Conservation (phyloP, 257 asterid species). For the Ehretia macrophylla region DNA sequence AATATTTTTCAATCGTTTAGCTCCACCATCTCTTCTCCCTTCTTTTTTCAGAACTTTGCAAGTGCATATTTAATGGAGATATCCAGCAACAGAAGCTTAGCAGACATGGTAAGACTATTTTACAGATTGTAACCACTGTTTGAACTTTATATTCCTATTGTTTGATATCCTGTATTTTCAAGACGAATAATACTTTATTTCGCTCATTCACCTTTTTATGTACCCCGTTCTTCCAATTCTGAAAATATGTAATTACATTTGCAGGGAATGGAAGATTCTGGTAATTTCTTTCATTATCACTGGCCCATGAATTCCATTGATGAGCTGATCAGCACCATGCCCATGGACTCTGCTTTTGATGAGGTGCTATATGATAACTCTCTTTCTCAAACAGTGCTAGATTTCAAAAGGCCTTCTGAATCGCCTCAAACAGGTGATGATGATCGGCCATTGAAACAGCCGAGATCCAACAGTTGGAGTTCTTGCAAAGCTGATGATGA, state of each 20-base stretch:
- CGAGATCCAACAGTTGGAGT: slow-evolving; percentile 32
- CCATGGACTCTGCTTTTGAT: slow-evolving; percentile 33
- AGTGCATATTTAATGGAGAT: slow-evolving; percentile 37
- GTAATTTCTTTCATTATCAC: slow-evolving; percentile 35
- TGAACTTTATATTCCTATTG: too few species aligned
- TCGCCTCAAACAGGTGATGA: slow-evolving; percentile 15
- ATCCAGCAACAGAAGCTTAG: slow-evolving; percentile 37
- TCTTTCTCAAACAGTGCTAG: slow-evolving; percentile 19
- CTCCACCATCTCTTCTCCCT: background rate
- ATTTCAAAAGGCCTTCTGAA: slow-evolving; percentile 33
- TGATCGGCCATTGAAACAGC: slow-evolving; percentile 46
- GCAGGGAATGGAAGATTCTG: slow-evolving; percentile 59
- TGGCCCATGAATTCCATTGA: slow-evolving; percentile 49
- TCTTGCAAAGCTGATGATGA: slow-evolving; percentile 14
- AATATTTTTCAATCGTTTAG: too few species aligned
- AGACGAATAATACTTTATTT: too few species aligned
- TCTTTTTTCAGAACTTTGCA: background rate
- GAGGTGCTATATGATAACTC: slow-evolving; percentile 17
- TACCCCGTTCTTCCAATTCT: background rate
- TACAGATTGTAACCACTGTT: background rate
- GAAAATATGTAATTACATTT: background rate
- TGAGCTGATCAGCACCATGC: slow-evolving; percentile 31
- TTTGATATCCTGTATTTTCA: too few species aligned
- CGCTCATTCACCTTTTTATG: too few species aligned
- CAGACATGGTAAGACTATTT: slow-evolving; percentile 51